Percentiles rank a stretch among this genome's conserved stretches.
phyloP scores from a whole-genome alignment of 2,329 filamentous ascomycete genomes.

The Nannizziopsis barbatae region DNA sequence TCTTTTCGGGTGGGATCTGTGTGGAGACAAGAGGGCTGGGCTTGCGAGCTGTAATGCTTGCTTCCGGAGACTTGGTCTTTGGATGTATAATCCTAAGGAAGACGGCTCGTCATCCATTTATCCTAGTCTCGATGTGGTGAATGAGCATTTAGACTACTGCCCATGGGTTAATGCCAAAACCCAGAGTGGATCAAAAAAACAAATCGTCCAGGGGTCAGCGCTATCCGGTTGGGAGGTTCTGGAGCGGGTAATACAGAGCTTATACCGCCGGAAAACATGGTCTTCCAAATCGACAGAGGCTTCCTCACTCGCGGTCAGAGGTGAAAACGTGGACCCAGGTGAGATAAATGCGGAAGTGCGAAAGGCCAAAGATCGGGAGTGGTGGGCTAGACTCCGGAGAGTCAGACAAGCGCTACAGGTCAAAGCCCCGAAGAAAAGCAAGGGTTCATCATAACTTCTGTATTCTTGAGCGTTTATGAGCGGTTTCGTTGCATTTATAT shows the following conservation, averaged over 20 bases:
- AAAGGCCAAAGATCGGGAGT: conserved; percentile 57
- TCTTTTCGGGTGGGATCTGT: conserved; percentile 64
- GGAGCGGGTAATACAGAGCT: conserved; percentile 33
- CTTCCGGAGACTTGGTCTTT: conserved; percentile 76
- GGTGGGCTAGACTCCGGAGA: conserved; percentile 58
- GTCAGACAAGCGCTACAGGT: conserved; percentile 62
- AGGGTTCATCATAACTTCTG: background rate
- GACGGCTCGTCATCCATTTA: conserved; percentile 35
- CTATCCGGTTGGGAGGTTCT: conserved; percentile 39
- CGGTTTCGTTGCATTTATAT: background rate
- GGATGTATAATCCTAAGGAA: conserved; percentile 78
- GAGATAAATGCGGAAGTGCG: conserved; percentile 32
- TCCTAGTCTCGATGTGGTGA: conserved; percentile 52
- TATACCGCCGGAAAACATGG: conserved; percentile 26
- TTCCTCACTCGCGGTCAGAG: conserved; percentile 18
- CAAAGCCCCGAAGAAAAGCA: conserved; percentile 46
- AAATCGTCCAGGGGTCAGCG: conserved; percentile 24
- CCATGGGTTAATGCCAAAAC: conserved; percentile 60
- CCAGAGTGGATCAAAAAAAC: conserved; percentile 42
- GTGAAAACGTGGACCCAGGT: conserved; percentile 13
- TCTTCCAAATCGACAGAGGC: conserved; percentile 22
- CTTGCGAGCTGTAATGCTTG: conserved; percentile 75
- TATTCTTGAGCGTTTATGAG: too few species aligned
- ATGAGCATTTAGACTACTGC: conserved; percentile 72
- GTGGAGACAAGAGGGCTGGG: conserved; percentile 38